Percentiles rank a stretch among this genome's conserved stretches.
phyloP scores from a whole-genome alignment of 2,329 filamentous ascomycete species.

The Penicillium occitanis region DNA sequence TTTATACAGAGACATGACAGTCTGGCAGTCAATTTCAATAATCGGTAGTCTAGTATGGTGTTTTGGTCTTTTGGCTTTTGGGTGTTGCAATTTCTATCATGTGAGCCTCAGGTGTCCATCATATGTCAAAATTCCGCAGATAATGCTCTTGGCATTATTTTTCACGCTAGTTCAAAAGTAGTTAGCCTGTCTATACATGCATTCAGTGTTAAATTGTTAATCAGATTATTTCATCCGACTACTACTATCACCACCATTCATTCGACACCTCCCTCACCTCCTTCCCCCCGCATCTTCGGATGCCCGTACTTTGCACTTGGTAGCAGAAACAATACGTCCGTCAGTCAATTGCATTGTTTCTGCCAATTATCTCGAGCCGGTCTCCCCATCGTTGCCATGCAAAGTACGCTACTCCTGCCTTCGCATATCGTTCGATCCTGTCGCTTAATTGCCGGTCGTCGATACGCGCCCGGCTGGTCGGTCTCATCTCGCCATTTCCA shows the following conservation, averaged over 20 bases:
- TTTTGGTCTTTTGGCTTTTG: neutral
- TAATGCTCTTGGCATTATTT: neutral
- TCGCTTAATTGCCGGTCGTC: conserved; percentile 40
- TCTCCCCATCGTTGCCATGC: conserved; percentile 41
- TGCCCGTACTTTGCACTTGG: conserved; percentile 22
- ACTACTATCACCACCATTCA: neutral
- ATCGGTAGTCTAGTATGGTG: neutral
- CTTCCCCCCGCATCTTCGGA: conserved; percentile 13
- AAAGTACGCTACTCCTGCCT: conserved; percentile 36
- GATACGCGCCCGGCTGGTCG: conserved; percentile 32
- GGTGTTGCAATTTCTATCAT: neutral
- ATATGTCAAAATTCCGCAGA: neutral
- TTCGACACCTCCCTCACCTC: neutral
- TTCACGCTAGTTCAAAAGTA: neutral
- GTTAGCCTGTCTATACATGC: neutral
- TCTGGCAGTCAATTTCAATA: neutral
- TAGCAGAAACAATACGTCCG: conserved; percentile 25
- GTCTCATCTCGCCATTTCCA: conserved; percentile 35
- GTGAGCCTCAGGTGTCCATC: neutral
- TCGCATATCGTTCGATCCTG: conserved; percentile 35
- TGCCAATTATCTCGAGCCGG: conserved; percentile 25
- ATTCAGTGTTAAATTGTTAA: neutral
- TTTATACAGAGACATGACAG: neutral
- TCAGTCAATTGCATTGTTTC: conserved; percentile 23
- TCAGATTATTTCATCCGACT: neutral